A percentile compares a stretch with the other conserved stretches of the same genome.
Conservation (phyloP, 106 monocot species). For the Xerophyta viscosa region DNA sequence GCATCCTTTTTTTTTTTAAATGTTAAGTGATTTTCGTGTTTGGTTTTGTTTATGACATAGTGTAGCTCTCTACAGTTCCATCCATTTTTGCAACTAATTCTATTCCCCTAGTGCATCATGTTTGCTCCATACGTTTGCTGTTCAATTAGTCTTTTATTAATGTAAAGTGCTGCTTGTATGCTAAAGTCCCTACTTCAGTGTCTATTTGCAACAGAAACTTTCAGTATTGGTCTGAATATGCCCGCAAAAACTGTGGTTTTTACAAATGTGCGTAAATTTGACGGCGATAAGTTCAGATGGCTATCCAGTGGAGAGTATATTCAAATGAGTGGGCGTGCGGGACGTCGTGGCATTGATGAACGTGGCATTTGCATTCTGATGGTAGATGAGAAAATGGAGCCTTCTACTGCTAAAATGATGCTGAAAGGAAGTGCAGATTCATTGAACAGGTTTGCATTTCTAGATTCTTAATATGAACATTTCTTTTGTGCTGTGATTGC, state of each 20-base stretch:
- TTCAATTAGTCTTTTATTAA: neutral
- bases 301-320: constrained; percentile 96
- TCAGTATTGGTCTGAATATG: constrained; percentile 99
- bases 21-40: no score
- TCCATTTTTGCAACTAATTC: no score
- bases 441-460: constrained; percentile 66
- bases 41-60: no score
- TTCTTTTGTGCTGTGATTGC: no score
- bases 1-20: no score
- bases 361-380: constrained; percentile 96
- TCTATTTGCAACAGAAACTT: constrained; percentile 98
- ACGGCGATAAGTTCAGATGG: constrained; percentile 98
- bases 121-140: no score
- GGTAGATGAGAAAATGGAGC: constrained; percentile 99
- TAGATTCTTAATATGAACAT: neutral
- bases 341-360: constrained; percentile 93
- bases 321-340: constrained; percentile 99
- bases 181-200: constrained; percentile 41
- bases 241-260: constrained; percentile 99
- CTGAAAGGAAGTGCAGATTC: constrained; percentile 94
- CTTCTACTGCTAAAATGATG: constrained; percentile 92
- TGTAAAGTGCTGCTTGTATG: neutral
- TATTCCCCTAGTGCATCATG: no score
- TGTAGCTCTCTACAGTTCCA: no score
- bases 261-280: constrained; percentile 97